phyloP scores from a whole-genome alignment of 306 rosid genomes.

The Mimosa bimucronata region DNA sequence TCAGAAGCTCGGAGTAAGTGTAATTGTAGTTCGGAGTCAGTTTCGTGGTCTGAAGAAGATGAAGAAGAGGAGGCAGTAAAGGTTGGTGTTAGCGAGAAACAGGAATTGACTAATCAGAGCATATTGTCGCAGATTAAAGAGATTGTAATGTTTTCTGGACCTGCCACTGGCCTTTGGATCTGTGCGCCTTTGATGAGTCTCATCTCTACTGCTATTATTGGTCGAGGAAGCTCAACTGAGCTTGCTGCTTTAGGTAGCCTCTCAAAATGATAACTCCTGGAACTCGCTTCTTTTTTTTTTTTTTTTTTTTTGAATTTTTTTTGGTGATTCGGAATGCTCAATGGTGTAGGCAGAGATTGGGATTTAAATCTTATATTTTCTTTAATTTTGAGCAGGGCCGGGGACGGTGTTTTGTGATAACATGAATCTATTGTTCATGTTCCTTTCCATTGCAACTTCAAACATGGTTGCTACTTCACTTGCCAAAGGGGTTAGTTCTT shows the following conservation, averaged over 20 bases:
- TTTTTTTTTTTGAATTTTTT: background rate
- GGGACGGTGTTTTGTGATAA: constrained; percentile 47
- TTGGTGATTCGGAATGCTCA: background rate
- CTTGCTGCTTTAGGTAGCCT: constrained; percentile 53
- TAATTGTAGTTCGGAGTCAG: background rate
- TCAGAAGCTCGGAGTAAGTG: background rate
- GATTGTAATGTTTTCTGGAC: constrained; percentile 61
- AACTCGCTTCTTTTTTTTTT: background rate
- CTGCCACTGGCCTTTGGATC: constrained; percentile 69
- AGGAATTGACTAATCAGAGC: constrained; percentile 44
- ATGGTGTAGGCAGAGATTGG: background rate
- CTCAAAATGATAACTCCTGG: background rate
- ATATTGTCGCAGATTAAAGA: constrained; percentile 61
- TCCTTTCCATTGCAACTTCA: constrained; percentile 47
- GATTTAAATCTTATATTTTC: background rate
- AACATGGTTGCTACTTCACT: constrained; percentile 49
- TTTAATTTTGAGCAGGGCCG: constrained; percentile 37
- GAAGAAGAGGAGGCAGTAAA: background rate
- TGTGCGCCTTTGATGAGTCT: constrained; percentile 74
- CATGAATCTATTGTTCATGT: constrained; percentile 45
- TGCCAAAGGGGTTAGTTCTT: constrained; percentile 42
- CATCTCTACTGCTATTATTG: constrained; percentile 64
- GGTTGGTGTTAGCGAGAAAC: background rate
- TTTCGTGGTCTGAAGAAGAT: constrained; percentile 4
- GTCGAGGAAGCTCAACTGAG: constrained; percentile 64